Evolutionary conservation across 2,329 filamentous ascomycete genomes (phyloP).

Genomic region (Colletotrichum navitas): DNA sequence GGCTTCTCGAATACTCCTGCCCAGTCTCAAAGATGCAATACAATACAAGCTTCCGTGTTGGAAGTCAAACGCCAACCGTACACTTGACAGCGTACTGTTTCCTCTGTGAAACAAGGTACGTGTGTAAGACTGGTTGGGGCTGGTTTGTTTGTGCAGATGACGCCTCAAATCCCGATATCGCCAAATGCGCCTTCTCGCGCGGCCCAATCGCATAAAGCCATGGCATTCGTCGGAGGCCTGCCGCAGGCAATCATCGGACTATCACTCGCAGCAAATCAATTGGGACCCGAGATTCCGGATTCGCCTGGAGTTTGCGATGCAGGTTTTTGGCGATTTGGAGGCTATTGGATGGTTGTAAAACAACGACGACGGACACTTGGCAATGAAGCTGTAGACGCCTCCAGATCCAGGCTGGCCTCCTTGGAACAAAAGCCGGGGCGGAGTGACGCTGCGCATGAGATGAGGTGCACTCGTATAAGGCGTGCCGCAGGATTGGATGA

Average conservation of each 20-base stretch:
- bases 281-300: neutral
- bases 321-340: neutral
- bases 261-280: conserved; percentile 8
- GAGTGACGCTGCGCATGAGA: conserved; percentile 16
- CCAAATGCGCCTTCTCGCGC: neutral
- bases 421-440: conserved; percentile 26
- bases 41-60: neutral
- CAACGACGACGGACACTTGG: neutral
- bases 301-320: conserved; percentile 2
- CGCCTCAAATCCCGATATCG: neutral
- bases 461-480: conserved; percentile 24
- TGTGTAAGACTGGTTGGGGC: neutral
- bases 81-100: neutral
- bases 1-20: neutral
- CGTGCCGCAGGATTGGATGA: conserved; percentile 25
- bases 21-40: neutral
- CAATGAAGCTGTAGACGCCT: conserved; percentile 7
- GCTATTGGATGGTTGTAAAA: conserved; percentile 22
- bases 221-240: conserved; percentile 21
- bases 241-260: conserved; percentile 3
- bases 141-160: neutral
- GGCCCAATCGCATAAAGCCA: conserved; percentile 8
- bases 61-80: neutral
- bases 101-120: neutral
- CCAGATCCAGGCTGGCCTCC: neutral